Conservation (phyloP, 208 protist species). For the Crithidia expoeki region DNA sequence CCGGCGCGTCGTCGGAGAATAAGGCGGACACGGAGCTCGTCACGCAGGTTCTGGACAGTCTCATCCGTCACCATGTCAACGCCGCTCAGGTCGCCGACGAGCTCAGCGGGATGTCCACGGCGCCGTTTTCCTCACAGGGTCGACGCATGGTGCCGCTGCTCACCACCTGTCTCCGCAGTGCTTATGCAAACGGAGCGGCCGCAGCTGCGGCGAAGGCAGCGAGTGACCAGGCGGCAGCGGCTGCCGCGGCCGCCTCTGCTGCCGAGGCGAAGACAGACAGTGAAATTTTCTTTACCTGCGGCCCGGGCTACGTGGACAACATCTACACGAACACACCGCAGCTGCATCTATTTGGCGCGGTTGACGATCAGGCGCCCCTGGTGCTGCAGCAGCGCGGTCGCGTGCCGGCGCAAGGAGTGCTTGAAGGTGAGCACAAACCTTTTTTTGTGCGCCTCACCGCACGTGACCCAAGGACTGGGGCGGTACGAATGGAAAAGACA, state of each 20-base stretch:
- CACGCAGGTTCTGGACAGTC: slow-evolving; percentile 62
- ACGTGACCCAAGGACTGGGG: slow-evolving; percentile 49
- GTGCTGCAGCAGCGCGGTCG: slow-evolving; percentile 65
- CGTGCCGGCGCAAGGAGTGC: slow-evolving; percentile 39
- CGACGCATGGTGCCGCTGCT: slow-evolving; percentile 62
- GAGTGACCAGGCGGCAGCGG: slow-evolving; percentile 10
- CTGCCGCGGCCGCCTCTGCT: not conserved
- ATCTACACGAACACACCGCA: slow-evolving; percentile 61
- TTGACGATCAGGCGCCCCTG: slow-evolving; percentile 61
- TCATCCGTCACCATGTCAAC: slow-evolving; percentile 57
- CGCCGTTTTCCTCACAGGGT: slow-evolving; percentile 42
- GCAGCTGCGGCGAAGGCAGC: slow-evolving; percentile 21
- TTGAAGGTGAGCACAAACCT: slow-evolving; percentile 32
- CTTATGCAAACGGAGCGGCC: slow-evolving; percentile 17
- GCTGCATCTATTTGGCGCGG: slow-evolving; percentile 50
- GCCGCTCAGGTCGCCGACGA: slow-evolving; percentile 52
- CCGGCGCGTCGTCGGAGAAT: not conserved
- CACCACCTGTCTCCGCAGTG: slow-evolving; percentile 49
- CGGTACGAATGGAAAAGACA: slow-evolving; percentile 39
- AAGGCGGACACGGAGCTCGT: slow-evolving; percentile 59
- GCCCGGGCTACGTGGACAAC: slow-evolving; percentile 63
- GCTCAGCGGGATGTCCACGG: slow-evolving; percentile 30
- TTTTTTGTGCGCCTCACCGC: slow-evolving; percentile 71
- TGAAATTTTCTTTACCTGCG: slow-evolving; percentile 67
- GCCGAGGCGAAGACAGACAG: slow-evolving; percentile 20